These are phyloP conservation scores for Saccharomycopsis sp. DNA, from an alignment of 805 yeast genomes.

Conservation along the genomic window DNA sequence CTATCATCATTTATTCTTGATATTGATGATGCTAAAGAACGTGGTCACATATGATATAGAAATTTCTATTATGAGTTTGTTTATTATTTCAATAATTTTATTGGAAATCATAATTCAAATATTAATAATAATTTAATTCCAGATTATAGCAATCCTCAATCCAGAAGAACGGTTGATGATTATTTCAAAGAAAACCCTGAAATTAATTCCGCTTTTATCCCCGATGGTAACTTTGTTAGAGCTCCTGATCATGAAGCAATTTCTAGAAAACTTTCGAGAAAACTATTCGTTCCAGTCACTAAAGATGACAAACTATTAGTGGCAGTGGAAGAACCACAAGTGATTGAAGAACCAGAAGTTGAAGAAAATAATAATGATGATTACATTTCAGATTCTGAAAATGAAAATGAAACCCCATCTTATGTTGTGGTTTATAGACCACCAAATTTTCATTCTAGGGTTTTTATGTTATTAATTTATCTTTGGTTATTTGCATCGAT, in stretches of 20 bases:
- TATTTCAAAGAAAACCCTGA: conserved; percentile 33
- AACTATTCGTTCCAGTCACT: conserved; percentile 74
- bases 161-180: conserved; percentile 33
- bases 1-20: conserved; percentile 75
- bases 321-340: conserved; percentile 19
- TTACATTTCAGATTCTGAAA: conserved; percentile 29
- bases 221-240: conserved; percentile 73
- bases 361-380: conserved; percentile 27
- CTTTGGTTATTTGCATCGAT: conserved; percentile 41
- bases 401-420: conserved; percentile 29
- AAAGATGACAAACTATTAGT: conserved; percentile 54
- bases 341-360: conserved; percentile 21
- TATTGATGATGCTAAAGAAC: conserved; percentile 48
- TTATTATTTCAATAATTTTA: conserved; percentile 27
- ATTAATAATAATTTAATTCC: conserved; percentile 24
- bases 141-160: conserved; percentile 49
- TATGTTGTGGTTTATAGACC: conserved; percentile 84
- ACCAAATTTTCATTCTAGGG: conserved; percentile 55
- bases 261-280: conserved; percentile 50
- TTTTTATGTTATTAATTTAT: conserved; percentile 35
- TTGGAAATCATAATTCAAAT: conserved; percentile 23
- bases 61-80: conserved; percentile 22
- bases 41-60: conserved; percentile 58
- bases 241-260: conserved; percentile 81
- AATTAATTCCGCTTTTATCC: conserved; percentile 51